Evolutionary conservation across 352 stramenopile genomes (phyloP), one percentile per base, ranked within the genome.

Genomic region (Globisporangium yorkense): DNA sequence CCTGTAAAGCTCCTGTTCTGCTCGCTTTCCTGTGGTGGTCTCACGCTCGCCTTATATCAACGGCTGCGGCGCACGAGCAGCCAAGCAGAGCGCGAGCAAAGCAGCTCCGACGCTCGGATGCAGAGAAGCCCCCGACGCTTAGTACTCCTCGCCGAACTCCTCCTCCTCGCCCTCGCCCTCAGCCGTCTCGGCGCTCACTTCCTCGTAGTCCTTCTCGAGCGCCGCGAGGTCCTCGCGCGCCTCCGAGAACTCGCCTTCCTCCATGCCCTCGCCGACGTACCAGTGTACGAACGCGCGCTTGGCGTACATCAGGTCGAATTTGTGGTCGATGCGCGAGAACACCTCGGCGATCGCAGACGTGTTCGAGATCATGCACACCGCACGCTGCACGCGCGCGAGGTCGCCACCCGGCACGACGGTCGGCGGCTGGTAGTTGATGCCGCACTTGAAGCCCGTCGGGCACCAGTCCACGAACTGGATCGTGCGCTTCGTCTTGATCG

Each of bases 391-490:
- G 56, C 94, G 89, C 18, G 96, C 96, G 57, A 99, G 78, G 73
- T 99, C 97, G 56, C 97, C 96, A 60, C 94, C 96, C 2, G 96
- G 94, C 54, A 99, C 97, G 40, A 98, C 92, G 44, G 92, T 97
- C 48, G 96, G 96, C 39, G 92, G 92, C 80, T 99, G 94, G 84
- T 98, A 98, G 87, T 99, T 99, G 76, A 99, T 99, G 63, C 87
- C 97, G 67, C 94, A 98, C 88, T 99, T 99, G 88, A 99, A 99
- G 51, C 96, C 96, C 51, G 96, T 99, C 3, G 97, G 97, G 65
- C 95, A 99, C 97, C 97, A 99, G 74, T 99, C 97, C 29, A 99
- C 97, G 65, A 99, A 99, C 75, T 99, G 96, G 69, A 99, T 98
- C 46, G 97, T 99, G 62, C 96, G 88, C 87, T 99, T 99, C 57